A percentile compares a stretch with the other conserved stretches of the same genome.
These are phyloP conservation scores for Nicotiana tabacum DNA, from an alignment of 257 asterid genomes.

Conservation along the genomic window DNA sequence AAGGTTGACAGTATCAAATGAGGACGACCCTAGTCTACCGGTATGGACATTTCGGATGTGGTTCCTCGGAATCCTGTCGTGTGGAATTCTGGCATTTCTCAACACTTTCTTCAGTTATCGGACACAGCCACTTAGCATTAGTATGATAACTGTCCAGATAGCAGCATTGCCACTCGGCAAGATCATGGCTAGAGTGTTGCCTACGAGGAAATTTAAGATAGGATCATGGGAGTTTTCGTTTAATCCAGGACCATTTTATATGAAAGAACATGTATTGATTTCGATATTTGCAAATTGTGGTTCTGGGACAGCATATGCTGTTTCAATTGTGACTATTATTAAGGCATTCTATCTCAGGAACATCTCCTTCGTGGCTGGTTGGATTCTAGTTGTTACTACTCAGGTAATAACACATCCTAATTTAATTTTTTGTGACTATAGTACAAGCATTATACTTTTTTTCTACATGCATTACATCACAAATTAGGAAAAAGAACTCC, in stretches of 20 bases:
- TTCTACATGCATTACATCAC: background rate
- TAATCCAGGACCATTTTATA: conserved; percentile 10
- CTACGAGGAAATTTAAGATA: background rate
- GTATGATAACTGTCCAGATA: conserved; percentile 4
- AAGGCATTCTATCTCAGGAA: conserved; percentile 12
- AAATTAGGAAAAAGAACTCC: background rate
- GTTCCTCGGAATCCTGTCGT: conserved; percentile 2
- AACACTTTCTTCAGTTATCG: conserved; percentile 8
- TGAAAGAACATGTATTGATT: conserved; percentile 10
- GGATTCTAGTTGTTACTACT: conserved; percentile 12
- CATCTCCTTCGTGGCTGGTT: conserved; percentile 7
- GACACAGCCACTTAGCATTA: conserved; percentile 4
- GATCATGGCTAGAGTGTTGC: conserved; percentile 7
- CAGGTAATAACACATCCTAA: background rate
- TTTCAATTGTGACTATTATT: conserved; percentile 10
- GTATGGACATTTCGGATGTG: conserved; percentile 15
- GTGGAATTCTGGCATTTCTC: conserved; percentile 7
- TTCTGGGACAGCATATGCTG: conserved; percentile 13
- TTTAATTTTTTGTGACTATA: no score
- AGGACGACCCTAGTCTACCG: background rate
- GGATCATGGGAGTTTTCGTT: conserved; percentile 2
- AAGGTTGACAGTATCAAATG: background rate
- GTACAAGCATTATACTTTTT: background rate
- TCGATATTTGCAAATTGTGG: conserved; percentile 10
- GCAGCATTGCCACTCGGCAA: conserved; percentile 2